These are phyloP conservation scores for Ophiostoma australiae DNA, from an alignment of 2,329 filamentous ascomycete genomes.

Conservation along the genomic window DNA sequence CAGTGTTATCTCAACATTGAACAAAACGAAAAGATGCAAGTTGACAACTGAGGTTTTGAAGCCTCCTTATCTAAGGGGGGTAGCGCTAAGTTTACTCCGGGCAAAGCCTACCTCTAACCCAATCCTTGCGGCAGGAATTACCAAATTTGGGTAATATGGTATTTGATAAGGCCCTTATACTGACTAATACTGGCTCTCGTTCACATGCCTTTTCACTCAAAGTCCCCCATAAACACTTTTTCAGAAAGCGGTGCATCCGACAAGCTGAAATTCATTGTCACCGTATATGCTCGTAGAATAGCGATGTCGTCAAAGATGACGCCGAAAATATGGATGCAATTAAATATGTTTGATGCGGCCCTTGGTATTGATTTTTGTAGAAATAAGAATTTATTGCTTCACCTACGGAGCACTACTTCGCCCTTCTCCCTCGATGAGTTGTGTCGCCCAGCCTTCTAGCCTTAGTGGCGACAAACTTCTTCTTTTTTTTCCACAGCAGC, in stretches of 20 bases:
- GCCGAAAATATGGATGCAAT: not conserved
- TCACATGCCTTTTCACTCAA: not conserved
- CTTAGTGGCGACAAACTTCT: not conserved
- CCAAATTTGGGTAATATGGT: not conserved
- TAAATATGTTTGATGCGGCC: not conserved
- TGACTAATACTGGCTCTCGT: not conserved
- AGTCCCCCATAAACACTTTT: not conserved
- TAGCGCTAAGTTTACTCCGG: not conserved
- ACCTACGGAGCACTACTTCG: not conserved
- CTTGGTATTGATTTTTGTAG: not conserved
- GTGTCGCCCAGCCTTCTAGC: not conserved
- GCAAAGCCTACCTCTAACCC: not conserved
- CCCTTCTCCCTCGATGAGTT: not conserved
- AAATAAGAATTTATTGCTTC: not conserved
- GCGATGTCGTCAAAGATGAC: too few relatives aligned
- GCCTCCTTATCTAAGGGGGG: not conserved
- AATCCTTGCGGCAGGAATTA: not conserved
- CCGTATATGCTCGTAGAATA: not conserved
- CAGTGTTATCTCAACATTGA: not conserved
- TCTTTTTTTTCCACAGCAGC: constrained; percentile 1
- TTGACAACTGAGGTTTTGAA: not conserved
- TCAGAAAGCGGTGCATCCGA: not conserved
- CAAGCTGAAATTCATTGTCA: not conserved
- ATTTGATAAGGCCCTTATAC: not conserved
- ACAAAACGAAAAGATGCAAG: not conserved